Conservation (phyloP, 331 rosid genomes). For the Cydonia oblonga region DNA sequence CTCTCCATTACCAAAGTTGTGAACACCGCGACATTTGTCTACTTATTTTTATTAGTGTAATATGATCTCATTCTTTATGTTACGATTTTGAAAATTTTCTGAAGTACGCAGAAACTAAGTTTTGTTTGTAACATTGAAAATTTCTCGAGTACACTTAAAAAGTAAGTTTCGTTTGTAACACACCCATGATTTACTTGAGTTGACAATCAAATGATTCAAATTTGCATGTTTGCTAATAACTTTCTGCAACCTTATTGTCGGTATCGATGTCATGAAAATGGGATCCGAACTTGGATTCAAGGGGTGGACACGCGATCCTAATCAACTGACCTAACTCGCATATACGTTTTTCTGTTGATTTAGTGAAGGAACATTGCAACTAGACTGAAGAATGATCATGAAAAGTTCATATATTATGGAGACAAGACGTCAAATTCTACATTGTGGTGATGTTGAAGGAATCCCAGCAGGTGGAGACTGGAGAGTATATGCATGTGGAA, state of each 20-base stretch:
- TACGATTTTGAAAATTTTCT: not conserved
- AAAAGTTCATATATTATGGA: not conserved
- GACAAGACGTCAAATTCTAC: not conserved
- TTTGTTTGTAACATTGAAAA: not conserved
- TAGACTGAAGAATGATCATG: conserved; percentile 8
- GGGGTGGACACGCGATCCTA: not conserved
- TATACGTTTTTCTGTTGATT: not conserved
- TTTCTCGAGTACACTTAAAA: not conserved
- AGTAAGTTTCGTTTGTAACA: not conserved
- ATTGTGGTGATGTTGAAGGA: conserved; percentile 3
- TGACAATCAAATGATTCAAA: not conserved
- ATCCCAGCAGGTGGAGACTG: not conserved
- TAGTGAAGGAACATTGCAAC: not conserved
- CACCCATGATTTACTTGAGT: not conserved
- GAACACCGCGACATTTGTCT: not conserved
- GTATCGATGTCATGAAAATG: not conserved
- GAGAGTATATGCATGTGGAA: conserved; percentile 2
- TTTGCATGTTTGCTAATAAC: not conserved
- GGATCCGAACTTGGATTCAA: not conserved
- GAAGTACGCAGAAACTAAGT: not conserved
- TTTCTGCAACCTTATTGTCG: not conserved
- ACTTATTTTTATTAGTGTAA: not conserved
- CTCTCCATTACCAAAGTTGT: not conserved
- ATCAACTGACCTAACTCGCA: not conserved
- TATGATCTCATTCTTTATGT: not conserved